Percentiles rank a stretch among this genome's conserved stretches.
These are phyloP conservation scores for Amanita inopinata DNA, from an alignment of 768 basidiomycete genomes.

Conservation along the genomic window DNA sequence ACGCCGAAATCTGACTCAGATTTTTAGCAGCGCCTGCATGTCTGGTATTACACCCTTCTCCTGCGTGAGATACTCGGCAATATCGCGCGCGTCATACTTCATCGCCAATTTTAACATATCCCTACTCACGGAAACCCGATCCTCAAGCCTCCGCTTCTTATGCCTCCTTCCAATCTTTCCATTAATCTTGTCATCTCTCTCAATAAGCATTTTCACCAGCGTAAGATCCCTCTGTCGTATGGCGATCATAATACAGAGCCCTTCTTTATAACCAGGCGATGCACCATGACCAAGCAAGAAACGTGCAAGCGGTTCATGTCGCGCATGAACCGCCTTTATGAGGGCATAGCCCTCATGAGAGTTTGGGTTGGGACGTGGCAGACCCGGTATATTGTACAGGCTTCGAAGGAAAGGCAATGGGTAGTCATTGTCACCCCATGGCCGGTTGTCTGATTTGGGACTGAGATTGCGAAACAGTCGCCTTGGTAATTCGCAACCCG, in stretches of 20 bases:
- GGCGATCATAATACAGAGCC: slow-evolving; percentile 65
- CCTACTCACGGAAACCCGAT: slow-evolving; percentile 42
- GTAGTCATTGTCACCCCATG: slow-evolving; percentile 40
- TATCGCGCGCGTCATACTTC: slow-evolving; percentile 52
- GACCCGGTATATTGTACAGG: slow-evolving; percentile 33
- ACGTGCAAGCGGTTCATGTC: slow-evolving; percentile 51
- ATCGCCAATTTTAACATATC: slow-evolving; percentile 63
- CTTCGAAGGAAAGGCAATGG: slow-evolving; percentile 59
- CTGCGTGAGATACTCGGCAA: slow-evolving; percentile 57
- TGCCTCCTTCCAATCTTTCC: slow-evolving; percentile 12
- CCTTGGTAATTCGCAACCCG: slow-evolving; percentile 47
- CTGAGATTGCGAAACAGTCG: slow-evolving; percentile 53
- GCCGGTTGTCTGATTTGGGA: slow-evolving; percentile 15
- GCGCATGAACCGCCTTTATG: slow-evolving; percentile 62
- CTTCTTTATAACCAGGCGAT: slow-evolving; percentile 50
- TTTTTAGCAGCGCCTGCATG: slow-evolving; percentile 38
- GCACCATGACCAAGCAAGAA: slow-evolving; percentile 69
- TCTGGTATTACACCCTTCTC: slow-evolving; percentile 72
- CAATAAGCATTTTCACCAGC: slow-evolving; percentile 66
- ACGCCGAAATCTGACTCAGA: background rate
- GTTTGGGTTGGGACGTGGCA: slow-evolving; percentile 41
- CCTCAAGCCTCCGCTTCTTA: slow-evolving; percentile 49
- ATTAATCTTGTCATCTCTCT: slow-evolving; percentile 15
- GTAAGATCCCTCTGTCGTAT: slow-evolving; percentile 58
- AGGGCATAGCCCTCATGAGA: slow-evolving; percentile 77